Percentiles rank a stretch among this genome's conserved stretches.
Evolutionary conservation across 345 rosid genomes (phyloP).

Genomic region (Salix udensis): DNA sequence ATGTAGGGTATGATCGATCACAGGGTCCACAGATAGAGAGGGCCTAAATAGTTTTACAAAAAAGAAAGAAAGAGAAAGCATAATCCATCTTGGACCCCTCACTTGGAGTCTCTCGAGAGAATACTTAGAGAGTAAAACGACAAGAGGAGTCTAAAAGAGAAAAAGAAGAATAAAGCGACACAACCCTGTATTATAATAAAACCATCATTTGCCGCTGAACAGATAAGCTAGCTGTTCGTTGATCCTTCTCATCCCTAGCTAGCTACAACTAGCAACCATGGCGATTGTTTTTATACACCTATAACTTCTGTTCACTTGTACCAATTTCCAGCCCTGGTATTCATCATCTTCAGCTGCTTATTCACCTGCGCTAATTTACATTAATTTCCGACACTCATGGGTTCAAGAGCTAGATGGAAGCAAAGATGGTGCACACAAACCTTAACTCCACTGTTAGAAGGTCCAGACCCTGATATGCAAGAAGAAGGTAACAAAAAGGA

Average conservation of each 20-base stretch:
- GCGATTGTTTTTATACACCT: background rate
- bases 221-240: conserved; percentile 59
- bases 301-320: background rate
- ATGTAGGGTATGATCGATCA: conserved; percentile 7
- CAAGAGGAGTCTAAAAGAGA: conserved; percentile 20
- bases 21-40: background rate
- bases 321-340: background rate
- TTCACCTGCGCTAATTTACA: background rate
- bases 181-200: conserved; percentile 18
- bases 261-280: background rate
- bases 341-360: background rate
- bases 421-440: conserved; percentile 69
- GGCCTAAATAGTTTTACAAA: no score
- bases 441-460: conserved; percentile 86
- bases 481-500: conserved; percentile 68
- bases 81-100: conserved; percentile 6
- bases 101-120: conserved; percentile 13
- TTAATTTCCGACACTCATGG: conserved; percentile 17
- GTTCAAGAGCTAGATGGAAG: conserved; percentile 45
- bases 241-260: background rate
- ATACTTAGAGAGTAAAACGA: conserved; percentile 11
- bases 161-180: conserved; percentile 27
- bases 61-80: background rate
- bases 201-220: conserved; percentile 40
- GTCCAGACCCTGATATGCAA: conserved; percentile 89